phyloP scores from a whole-genome alignment of 2,329 filamentous ascomycete genomes.

The Apiospora malaysiana region DNA sequence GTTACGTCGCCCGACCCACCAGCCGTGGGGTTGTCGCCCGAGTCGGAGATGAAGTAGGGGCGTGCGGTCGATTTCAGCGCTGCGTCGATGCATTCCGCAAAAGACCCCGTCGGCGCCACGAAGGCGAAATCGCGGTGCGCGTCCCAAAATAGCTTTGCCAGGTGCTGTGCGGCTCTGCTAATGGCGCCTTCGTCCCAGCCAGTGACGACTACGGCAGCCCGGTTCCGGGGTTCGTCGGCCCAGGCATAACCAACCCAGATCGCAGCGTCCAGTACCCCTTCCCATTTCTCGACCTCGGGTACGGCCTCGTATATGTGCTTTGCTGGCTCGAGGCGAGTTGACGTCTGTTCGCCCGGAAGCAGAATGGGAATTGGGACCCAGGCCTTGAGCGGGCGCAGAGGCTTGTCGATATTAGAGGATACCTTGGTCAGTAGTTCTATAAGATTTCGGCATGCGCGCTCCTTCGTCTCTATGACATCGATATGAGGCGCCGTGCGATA shows the following conservation, averaged over 20 bases:
- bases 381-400: conserved; percentile 52
- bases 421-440: conserved; percentile 43
- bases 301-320: conserved; percentile 56
- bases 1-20: conserved; percentile 60
- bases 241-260: conserved; percentile 63
- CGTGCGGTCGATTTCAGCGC: conserved; percentile 45
- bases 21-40: conserved; percentile 61
- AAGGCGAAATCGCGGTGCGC: conserved; percentile 54
- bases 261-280: conserved; percentile 55
- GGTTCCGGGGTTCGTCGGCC: conserved; percentile 60
- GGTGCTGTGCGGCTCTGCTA: conserved; percentile 46
- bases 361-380: conserved; percentile 59
- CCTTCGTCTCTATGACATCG: conserved; percentile 55
- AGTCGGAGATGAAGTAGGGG: conserved; percentile 61
- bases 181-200: conserved; percentile 53
- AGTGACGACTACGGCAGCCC: conserved; percentile 55
- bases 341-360: conserved; percentile 60
- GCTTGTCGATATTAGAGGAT: conserved; percentile 22
- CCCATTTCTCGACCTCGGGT: conserved; percentile 46
- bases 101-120: conserved; percentile 55
- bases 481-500: conserved; percentile 59
- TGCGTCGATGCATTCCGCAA: conserved; percentile 52
- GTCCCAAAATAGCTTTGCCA: conserved; percentile 56
- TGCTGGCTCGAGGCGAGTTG: conserved; percentile 58
- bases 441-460: conserved; percentile 56